Evolutionary conservation across 495 filamentous ascomycete genomes (phyloP).

Genomic region (Penicillium daleae): DNA sequence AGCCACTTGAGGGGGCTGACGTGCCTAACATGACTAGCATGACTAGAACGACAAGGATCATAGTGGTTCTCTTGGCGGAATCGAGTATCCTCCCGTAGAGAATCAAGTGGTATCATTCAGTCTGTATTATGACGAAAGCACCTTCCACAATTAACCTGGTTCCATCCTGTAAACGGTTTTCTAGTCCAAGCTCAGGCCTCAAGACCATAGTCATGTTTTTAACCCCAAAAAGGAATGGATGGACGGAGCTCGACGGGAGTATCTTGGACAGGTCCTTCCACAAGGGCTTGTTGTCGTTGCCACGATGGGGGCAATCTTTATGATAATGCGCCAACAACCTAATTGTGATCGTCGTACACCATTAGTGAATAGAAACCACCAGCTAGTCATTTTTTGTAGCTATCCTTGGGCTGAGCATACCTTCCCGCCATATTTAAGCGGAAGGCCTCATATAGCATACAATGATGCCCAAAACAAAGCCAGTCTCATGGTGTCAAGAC

Average conservation of each 20-base stretch:
- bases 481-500: background rate
- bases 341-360: background rate
- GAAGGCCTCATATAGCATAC: background rate
- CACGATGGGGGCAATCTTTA: background rate
- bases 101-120: background rate
- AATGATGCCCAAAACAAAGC: background rate
- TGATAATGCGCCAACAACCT: background rate
- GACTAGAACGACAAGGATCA: background rate
- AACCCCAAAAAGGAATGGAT: background rate
- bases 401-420: background rate
- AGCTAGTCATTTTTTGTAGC: background rate
- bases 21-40: background rate
- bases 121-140: conserved; percentile 1
- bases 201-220: background rate
- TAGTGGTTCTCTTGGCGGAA: background rate
- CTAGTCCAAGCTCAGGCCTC: background rate
- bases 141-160: background rate
- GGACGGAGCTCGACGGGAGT: background rate
- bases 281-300: too few species aligned
- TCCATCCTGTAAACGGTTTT: background rate
- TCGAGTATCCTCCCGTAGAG: background rate
- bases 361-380: background rate
- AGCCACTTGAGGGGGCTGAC: background rate
- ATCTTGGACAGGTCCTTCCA: background rate
- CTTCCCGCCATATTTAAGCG: background rate